Percentiles rank a stretch among this genome's conserved stretches.
These are phyloP conservation scores for Pterocarpus macrocarpus DNA, from an alignment of 306 rosid genomes.

Conservation along the genomic window DNA sequence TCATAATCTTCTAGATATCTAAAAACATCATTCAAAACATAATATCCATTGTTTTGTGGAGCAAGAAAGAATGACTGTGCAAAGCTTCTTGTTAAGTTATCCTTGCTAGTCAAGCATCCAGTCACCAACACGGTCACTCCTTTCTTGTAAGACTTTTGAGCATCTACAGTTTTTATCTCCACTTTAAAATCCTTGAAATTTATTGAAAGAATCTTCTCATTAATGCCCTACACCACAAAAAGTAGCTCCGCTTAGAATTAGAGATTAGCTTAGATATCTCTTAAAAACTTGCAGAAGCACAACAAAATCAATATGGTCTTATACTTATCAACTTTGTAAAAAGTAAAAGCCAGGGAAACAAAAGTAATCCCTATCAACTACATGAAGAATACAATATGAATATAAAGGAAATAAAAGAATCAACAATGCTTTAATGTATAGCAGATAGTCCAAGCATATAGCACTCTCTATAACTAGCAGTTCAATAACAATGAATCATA, in stretches of 20 bases:
- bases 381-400: constrained; percentile 8
- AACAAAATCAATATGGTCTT: constrained; percentile 26
- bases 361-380: background rate
- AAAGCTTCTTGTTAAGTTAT: constrained; percentile 73
- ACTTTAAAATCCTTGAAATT: constrained; percentile 69
- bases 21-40: constrained; percentile 80
- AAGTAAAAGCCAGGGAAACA: background rate
- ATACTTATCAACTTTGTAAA: constrained; percentile 17
- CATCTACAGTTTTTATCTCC: constrained; percentile 82
- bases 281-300: constrained; percentile 28
- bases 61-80: constrained; percentile 85
- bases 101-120: constrained; percentile 80
- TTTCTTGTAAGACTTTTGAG: constrained; percentile 69
- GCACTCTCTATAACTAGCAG: constrained; percentile 2
- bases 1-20: constrained; percentile 72
- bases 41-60: constrained; percentile 82
- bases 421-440: constrained; percentile 1
- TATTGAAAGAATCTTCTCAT: constrained; percentile 75
- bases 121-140: constrained; percentile 85
- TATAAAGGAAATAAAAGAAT: background rate
- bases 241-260: constrained; percentile 13
- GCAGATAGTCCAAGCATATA: constrained; percentile 7
- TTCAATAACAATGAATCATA: constrained; percentile 20
- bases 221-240: constrained; percentile 68
- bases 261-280: constrained; percentile 4